Base-by-base conservation (phyloP, 176 grass and related monocot genomes). In the Miscanthus lutarioriparius region DNA sequence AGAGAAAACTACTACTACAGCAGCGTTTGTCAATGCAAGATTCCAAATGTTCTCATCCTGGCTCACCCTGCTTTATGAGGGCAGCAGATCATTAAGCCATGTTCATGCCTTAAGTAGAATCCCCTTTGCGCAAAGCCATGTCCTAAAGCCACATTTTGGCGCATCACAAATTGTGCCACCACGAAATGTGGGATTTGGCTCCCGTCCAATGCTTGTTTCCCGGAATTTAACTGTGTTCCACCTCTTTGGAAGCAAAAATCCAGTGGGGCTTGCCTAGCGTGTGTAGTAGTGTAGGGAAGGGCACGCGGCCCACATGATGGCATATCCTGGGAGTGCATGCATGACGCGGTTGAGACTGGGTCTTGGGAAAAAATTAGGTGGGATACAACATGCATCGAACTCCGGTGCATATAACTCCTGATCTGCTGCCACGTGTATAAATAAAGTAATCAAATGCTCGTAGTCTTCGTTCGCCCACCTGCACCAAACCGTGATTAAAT, bases 11-110 rank as follows among this genome's bases (percentile, higher is more conserved):
- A 47, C 11, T 32, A 77, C 10, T 32, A 87, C n/a, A 0, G 26
- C 13, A 61, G 56, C 58, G 12, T 81, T 76, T 70, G 78, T 69
- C 85, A 89, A 95, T 48, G 14, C 47, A 49, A 49, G 91, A 93
- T 96, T 96, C 93, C 89, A 84, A 90, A 86, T 94, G 82, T 83
- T 76, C 4, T 84, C 71, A 10, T 68, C 43, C 4, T 3, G 13
- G 3, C 23, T 33, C 66, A 19, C 67, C 77, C 36, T 38, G 65
- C 66, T 87, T 89, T 86, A 78, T 17, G 28, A 65, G 54, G 75
- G 68, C 69, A 83, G 22, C 76, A 25, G 47, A 84, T 87, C 81
- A 82, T 87, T 87, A 83, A 53, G 70, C 78, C 86, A 93, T 87
- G 86, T 23, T 91, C 79, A 75, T 85, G 79, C 87, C 88, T 67